Evolutionary conservation across 306 rosid genomes (phyloP).

Genomic region (Castanopsis chinensis): DNA sequence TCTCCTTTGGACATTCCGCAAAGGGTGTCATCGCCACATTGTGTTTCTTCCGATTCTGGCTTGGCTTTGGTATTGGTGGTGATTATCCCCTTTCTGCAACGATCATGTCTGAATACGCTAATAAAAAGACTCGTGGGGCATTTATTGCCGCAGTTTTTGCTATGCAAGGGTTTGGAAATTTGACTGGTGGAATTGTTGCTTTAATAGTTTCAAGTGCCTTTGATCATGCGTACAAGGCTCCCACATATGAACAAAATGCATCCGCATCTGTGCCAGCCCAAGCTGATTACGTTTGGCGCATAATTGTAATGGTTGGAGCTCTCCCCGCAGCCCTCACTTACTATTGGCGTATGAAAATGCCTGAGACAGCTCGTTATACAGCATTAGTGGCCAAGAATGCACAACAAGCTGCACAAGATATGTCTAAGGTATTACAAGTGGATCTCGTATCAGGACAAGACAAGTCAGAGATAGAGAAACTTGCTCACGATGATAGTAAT

Average conservation of each 20-base stretch:
- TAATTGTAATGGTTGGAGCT: slow-evolving; percentile 69
- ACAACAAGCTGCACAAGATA: slow-evolving; percentile 65
- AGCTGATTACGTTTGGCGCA: slow-evolving; percentile 77
- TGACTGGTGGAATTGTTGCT: slow-evolving; percentile 74
- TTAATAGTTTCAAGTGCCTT: slow-evolving; percentile 51
- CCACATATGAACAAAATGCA: slow-evolving; percentile 18
- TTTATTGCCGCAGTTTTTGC: slow-evolving; percentile 91
- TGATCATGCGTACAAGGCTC: slow-evolving; percentile 49
- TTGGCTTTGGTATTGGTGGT: slow-evolving; percentile 94
- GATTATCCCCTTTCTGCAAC: slow-evolving; percentile 95
- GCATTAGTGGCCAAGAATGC: slow-evolving; percentile 79
- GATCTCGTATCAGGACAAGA: slow-evolving; percentile 55
- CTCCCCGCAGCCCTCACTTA: slow-evolving; percentile 71
- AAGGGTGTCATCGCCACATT: slow-evolving; percentile 56
- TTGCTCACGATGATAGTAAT: slow-evolving; percentile 1
- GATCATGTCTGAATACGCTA: slow-evolving; percentile 93
- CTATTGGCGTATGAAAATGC: slow-evolving; percentile 99
- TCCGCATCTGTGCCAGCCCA: slow-evolving; percentile 40
- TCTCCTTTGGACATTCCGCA: slow-evolving; percentile 48
- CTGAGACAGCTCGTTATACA: slow-evolving; percentile 84
- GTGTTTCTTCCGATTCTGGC: slow-evolving; percentile 94
- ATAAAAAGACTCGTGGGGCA: slow-evolving; percentile 87
- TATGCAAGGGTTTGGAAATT: slow-evolving; percentile 90
- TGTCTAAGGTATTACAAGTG: slow-evolving; percentile 80
- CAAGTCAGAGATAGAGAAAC: slow-evolving; percentile 6